Evolutionary conservation across 164 flowering plant genomes (phyloP).

Genomic region (Magnolia sinica): DNA sequence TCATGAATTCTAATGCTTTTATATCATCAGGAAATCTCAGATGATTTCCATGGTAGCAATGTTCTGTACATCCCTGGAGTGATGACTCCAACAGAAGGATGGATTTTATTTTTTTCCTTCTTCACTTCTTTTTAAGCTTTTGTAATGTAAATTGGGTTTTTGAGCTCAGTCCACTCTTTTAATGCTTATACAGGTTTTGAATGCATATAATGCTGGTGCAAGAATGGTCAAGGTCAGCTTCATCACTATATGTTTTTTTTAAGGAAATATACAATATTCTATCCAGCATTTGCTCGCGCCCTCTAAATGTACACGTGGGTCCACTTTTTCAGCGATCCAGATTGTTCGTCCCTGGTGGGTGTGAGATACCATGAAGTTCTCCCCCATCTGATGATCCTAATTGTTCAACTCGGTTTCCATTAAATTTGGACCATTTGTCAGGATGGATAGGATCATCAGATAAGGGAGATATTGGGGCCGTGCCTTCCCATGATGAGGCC

Average conservation of each 20-base stretch:
- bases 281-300: background rate
- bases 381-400: background rate
- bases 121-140: background rate
- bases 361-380: background rate
- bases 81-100: slow-evolving; percentile 2
- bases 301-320: background rate
- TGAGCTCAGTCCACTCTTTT: background rate
- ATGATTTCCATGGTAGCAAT: no score
- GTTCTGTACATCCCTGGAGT: slow-evolving; percentile 58
- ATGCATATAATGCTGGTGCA: no score
- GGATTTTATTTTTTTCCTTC: background rate
- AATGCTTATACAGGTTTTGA: no score
- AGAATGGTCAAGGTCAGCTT: slow-evolving; percentile 17
- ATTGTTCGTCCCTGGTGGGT: background rate
- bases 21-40: slow-evolving; percentile 8
- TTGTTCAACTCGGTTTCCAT: background rate
- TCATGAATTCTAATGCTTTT: background rate
- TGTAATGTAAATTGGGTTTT: background rate
- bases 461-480: no score
- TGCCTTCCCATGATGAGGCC: no score
- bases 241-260: background rate
- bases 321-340: background rate
- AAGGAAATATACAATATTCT: no score
- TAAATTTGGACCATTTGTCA: no score
- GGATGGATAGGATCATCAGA: no score